phyloP scores from a whole-genome alignment of 768 basidiomycete species.

The Kwoniella shandongensis region DNA sequence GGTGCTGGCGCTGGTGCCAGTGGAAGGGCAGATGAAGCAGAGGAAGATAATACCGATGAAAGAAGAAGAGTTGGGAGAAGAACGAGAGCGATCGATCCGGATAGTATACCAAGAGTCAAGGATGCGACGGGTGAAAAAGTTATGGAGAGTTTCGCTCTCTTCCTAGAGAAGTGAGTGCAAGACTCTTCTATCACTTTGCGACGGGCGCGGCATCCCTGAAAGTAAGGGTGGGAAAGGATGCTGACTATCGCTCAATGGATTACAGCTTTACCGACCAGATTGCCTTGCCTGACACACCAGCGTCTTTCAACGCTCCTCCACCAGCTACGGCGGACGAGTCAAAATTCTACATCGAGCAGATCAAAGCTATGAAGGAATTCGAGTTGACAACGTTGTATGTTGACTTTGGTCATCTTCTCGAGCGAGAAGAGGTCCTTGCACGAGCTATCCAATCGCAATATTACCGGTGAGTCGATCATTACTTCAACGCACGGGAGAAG shows the following conservation, averaged over 20 bases:
- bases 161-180: constrained; percentile 75
- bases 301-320: constrained; percentile 56
- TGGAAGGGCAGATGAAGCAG: constrained; percentile 27
- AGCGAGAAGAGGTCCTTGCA: constrained; percentile 87
- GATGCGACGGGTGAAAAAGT: constrained; percentile 96
- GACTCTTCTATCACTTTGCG: background rate
- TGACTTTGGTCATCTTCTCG: constrained; percentile 86
- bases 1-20: constrained; percentile 3
- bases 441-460: constrained; percentile 92
- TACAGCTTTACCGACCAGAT: constrained; percentile 80
- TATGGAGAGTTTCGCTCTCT: constrained; percentile 83
- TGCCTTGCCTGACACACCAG: constrained; percentile 74
- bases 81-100: constrained; percentile 33
- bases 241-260: background rate
- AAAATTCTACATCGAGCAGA: constrained; percentile 83
- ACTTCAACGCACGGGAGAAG: too few relatives aligned
- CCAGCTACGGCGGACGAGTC: constrained; percentile 59
- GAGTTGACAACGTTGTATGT: constrained; percentile 94
- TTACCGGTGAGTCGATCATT: constrained; percentile 65
- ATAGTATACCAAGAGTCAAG: constrained; percentile 79
- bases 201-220: background rate
- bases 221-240: background rate
- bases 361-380: constrained; percentile 91
- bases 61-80: constrained; percentile 19
- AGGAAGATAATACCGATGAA: constrained; percentile 25